Percentiles rank a stretch among this genome's conserved stretches.
Evolutionary conservation across 2,329 filamentous ascomycete species (phyloP).

Genomic region (Penicillium brevicompactum): DNA sequence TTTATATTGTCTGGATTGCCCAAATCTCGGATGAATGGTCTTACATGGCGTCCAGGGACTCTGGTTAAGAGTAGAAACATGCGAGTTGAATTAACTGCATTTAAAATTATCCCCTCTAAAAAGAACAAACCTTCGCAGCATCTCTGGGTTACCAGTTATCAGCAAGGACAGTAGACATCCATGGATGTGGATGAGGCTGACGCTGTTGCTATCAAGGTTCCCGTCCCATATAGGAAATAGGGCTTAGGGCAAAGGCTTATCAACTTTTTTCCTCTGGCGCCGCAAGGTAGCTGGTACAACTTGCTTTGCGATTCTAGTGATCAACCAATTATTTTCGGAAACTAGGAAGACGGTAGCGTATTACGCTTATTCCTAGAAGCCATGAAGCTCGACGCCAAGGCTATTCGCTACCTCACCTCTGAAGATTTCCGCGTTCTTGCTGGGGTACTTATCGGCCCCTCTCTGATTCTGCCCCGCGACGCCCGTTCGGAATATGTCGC

Average conservation of each 20-base stretch:
- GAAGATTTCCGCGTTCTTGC: conserved; percentile 97
- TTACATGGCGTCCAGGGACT: not conserved
- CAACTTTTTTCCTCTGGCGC: conserved; percentile 32
- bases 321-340: not conserved
- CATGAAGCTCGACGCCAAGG: conserved; percentile 96
- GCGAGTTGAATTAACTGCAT: not conserved
- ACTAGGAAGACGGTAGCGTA: not conserved
- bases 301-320: conserved; percentile 1
- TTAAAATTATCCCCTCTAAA: not conserved
- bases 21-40: conserved; percentile 2
- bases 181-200: not conserved
- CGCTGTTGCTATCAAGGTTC: conserved; percentile 15
- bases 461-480: conserved; percentile 21
- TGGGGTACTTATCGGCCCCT: conserved; percentile 64
- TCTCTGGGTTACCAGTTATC: not conserved
- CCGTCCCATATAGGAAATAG: conserved; percentile 36
- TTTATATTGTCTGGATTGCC: conserved; percentile 13
- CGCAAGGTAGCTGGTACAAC: conserved; percentile 9
- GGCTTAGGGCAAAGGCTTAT: conserved; percentile 40
- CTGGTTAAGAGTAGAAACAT: not conserved
- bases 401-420: conserved; percentile 84
- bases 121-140: not conserved
- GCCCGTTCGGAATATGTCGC: conserved; percentile 11
- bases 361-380: conserved; percentile 19
- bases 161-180: not conserved